phyloP scores from a whole-genome alignment of 805 yeast species.

The Priceomyces carsonii region DNA sequence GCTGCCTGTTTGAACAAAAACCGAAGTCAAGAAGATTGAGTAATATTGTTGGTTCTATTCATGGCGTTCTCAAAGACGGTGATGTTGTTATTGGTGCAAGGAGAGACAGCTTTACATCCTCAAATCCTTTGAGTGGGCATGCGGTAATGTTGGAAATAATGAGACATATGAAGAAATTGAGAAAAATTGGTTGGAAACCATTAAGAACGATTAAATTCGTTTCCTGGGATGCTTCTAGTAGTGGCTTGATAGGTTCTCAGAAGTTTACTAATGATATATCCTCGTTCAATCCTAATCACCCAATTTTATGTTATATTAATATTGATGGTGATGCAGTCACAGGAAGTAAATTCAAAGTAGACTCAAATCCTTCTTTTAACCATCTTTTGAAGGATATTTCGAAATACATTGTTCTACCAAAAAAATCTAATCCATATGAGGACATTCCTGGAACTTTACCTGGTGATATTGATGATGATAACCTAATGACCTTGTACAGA shows the following conservation, averaged over 20 bases:
- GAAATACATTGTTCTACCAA: slow-evolving; percentile 33
- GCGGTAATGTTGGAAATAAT: slow-evolving; percentile 40
- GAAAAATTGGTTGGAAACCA: slow-evolving; percentile 43
- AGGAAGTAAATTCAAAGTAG: slow-evolving; percentile 37
- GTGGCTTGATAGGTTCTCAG: slow-evolving; percentile 34
- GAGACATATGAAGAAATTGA: slow-evolving; percentile 32
- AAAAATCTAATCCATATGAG: slow-evolving; percentile 17
- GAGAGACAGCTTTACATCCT: slow-evolving; percentile 37
- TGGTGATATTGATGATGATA: slow-evolving; percentile 11
- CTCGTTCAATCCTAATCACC: slow-evolving; percentile 19
- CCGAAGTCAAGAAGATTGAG: slow-evolving; percentile 17
- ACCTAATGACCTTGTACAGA: slow-evolving; percentile 25
- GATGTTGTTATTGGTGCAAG: slow-evolving; percentile 41
- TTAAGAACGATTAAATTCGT: slow-evolving; percentile 39
- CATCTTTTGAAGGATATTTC: slow-evolving; percentile 29
- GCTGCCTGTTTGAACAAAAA: slow-evolving; percentile 12
- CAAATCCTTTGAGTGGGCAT: slow-evolving; percentile 40
- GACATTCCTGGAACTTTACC: slow-evolving; percentile 15
- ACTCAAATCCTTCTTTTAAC: slow-evolving; percentile 36
- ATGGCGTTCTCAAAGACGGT: slow-evolving; percentile 41
- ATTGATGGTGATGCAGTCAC: slow-evolving; percentile 40
- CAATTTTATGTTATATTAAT: slow-evolving; percentile 37
- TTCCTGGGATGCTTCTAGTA: slow-evolving; percentile 41
- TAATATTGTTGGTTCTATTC: slow-evolving; percentile 32
- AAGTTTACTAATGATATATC: slow-evolving; percentile 19